Evolutionary conservation across 768 basidiomycete species (phyloP).

Genomic region (Suillus alpinus): DNA sequence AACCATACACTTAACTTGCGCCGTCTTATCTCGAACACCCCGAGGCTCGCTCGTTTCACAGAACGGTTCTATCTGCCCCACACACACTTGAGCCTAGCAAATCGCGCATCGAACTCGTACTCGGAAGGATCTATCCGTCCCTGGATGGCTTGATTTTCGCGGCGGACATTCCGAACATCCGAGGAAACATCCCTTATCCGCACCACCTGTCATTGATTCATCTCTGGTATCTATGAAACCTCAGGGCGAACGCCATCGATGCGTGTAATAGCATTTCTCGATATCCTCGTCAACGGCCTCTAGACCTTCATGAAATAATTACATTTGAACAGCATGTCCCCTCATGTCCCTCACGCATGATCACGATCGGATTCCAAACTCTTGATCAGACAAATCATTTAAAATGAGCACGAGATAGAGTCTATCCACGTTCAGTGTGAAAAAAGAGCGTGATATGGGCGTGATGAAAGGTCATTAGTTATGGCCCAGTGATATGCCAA

Average conservation of each 20-base stretch:
- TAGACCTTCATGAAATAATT: neutral
- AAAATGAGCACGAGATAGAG: neutral
- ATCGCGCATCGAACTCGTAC: conserved; percentile 1
- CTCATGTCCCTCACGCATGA: neutral
- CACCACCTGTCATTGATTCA: conserved; percentile 1
- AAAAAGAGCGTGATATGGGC: neutral
- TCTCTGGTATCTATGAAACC: conserved; percentile 2
- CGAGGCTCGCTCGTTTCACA: too few relatives aligned
- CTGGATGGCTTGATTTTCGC: neutral
- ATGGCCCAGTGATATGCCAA: neutral
- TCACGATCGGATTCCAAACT: neutral
- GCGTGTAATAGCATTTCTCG: neutral
- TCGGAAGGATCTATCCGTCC: neutral
- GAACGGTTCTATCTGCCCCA: neutral
- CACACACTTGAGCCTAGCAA: neutral
- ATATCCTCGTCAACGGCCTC: neutral
- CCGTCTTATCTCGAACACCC: neutral
- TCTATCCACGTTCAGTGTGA: neutral
- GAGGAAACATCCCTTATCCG: conserved; percentile 5
- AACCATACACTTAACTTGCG: neutral
- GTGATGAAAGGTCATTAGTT: neutral
- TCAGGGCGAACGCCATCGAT: neutral
- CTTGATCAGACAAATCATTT: neutral
- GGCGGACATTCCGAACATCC: neutral
- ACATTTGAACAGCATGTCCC: neutral